phyloP scores from a whole-genome alignment of 1,284 basidiomycete species.

The Heterobasidion parviporum region DNA sequence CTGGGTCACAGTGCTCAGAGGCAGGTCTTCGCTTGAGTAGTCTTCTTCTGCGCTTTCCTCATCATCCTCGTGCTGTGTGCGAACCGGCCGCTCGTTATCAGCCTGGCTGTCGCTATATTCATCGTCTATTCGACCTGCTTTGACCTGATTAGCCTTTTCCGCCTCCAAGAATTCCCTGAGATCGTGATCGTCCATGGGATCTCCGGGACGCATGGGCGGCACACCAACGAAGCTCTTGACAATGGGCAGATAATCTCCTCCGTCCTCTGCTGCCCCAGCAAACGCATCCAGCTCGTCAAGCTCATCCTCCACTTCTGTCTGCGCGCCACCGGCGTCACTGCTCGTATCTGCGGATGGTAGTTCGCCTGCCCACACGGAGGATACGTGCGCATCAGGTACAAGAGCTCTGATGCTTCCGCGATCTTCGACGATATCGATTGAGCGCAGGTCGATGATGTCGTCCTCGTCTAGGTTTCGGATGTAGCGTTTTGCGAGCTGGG shows the following conservation, averaged over 20 bases:
- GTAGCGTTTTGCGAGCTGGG: constrained; percentile 57
- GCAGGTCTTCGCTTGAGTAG: no score
- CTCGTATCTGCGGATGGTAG: constrained; percentile 26
- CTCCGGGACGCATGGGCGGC: constrained; percentile 4
- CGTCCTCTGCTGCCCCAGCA: constrained; percentile 34
- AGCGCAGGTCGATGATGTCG: constrained; percentile 63
- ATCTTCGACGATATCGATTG: constrained; percentile 52
- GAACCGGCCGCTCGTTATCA: neutral
- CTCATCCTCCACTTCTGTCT: constrained; percentile 28
- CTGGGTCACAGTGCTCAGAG: neutral
- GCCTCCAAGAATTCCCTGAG: constrained; percentile 58
- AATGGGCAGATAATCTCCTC: constrained; percentile 14
- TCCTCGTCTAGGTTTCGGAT: constrained; percentile 60
- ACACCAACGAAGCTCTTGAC: neutral
- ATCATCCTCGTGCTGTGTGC: neutral
- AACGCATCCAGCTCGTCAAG: constrained; percentile 25
- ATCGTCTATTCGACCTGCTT: constrained; percentile 26
- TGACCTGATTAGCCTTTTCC: constrained; percentile 40
- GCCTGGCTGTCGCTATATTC: constrained; percentile 36
- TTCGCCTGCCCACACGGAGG: constrained; percentile 28
- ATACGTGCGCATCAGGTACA: constrained; percentile 23
- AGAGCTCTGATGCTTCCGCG: constrained; percentile 51
- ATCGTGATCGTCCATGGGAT: constrained; percentile 49
- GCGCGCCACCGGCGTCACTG: constrained; percentile 20
- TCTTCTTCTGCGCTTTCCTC: neutral